Base-by-base conservation (phyloP, 352 stramenopile genomes). In the Globisporangium parvum region DNA sequence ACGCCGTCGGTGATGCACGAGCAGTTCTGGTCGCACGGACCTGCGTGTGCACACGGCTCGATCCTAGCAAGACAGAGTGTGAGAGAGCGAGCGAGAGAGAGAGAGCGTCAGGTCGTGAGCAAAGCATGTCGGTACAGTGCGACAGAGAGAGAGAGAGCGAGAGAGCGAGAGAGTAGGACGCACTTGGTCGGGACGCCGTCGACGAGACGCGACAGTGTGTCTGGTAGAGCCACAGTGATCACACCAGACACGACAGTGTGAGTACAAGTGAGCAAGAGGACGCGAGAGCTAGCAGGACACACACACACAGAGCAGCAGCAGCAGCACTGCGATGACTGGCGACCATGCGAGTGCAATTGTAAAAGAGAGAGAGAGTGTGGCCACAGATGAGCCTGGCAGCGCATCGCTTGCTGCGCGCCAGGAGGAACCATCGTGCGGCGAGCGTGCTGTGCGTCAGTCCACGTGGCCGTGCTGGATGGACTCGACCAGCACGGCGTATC, bases 11-110 rank as follows among this genome's bases (percentile, higher is more conserved):
- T 59, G 8, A 96, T 68, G 66, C 95, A 98, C 12, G 71, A 83
- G 54, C 95, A 98, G 47, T 81, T 67, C 23, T 87, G 70, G 6
- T 83, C 83, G 69, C 95, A 98, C 2, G 85, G 75, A 24, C 81
- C 95, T 0, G 64, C 37, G 61, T 98, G 94, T 21, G 83, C 74
- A 57, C 92, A 98, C 15, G 87, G 81, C 44, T 85, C 70, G 65
- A 96, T 96, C 31, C 80, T 73, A 47, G 63, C 9, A 15, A 2
- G 18, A 46, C n/a, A n/a, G n/a, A n/a, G n/a, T n/a, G n/a, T n/a
- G n/a, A n/a, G n/a, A n/a, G n/a, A n/a, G n/a, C n/a, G 17, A 46
- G 45, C 4, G 45, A 28, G 20, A 23, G 28, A 55, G 35, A 35
- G 59, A 14, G 42, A 47, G 24, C 14, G 14, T 44, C 15, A 9